Evolutionary conservation across 257 asterid species (phyloP).

Genomic region (Penstemon davidsonii): DNA sequence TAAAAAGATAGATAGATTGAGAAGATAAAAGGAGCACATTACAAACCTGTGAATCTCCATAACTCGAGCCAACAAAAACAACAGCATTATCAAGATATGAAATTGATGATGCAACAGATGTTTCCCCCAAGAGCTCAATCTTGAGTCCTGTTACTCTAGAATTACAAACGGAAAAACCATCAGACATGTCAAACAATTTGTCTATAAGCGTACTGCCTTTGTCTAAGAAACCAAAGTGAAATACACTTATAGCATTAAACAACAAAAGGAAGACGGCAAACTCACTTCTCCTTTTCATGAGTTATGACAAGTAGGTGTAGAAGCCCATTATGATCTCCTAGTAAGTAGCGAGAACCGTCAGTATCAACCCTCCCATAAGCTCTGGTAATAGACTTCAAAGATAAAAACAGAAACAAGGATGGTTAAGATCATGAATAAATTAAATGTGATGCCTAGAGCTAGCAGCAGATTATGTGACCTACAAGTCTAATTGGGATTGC

Average conservation of each 20-base stretch:
- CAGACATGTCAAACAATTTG: not conserved
- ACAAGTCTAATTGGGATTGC: conserved; percentile 89
- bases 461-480: conserved; percentile 37
- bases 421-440: conserved; percentile 21
- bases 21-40: too few species aligned
- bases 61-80: conserved; percentile 89
- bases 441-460: conserved; percentile 14
- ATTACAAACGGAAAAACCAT: conserved; percentile 20
- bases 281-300: conserved; percentile 88
- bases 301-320: conserved; percentile 84
- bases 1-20: not conserved
- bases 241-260: not conserved
- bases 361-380: conserved; percentile 94
- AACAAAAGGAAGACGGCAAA: conserved; percentile 23
- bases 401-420: conserved; percentile 19
- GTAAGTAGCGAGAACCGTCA: conserved; percentile 86
- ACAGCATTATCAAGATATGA: conserved; percentile 89
- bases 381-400: conserved; percentile 64
- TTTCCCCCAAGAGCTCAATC: conserved; percentile 86
- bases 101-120: conserved; percentile 85
- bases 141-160: conserved; percentile 84
- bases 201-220: conserved; percentile 9
- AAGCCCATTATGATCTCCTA: conserved; percentile 88
- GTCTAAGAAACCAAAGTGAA: not conserved
- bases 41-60: conserved; percentile 87